Percentiles rank a stretch among this genome's conserved stretches.
These are phyloP conservation scores for Lasiosphaeria hispida DNA, from an alignment of 495 filamentous ascomycete genomes.

Conservation along the genomic window DNA sequence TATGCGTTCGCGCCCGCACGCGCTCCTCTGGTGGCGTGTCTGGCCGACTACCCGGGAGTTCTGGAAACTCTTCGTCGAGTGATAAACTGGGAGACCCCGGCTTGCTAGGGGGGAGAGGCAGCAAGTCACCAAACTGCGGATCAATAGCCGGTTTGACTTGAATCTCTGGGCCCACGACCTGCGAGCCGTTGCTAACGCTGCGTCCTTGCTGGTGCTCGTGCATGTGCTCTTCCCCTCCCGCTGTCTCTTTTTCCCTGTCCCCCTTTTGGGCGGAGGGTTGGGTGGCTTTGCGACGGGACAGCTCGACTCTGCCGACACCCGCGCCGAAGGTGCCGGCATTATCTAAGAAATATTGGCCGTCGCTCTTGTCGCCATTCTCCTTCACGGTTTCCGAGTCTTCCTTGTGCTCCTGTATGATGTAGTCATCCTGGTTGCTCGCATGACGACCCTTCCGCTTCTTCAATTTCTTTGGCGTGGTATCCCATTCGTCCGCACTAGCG, in stretches of 20 bases:
- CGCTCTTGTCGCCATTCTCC: conserved; percentile 32
- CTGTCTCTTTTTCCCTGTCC: too few species aligned
- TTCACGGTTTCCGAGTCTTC: conserved; percentile 19
- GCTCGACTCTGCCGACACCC: conserved; percentile 56
- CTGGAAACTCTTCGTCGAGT: conserved; percentile 36
- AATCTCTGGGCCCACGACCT: conserved; percentile 51
- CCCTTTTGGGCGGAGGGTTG: conserved; percentile 28
- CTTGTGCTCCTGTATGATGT: conserved; percentile 28
- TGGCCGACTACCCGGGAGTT: conserved; percentile 52
- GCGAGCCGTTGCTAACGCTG: conserved; percentile 32
- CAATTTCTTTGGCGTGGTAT: conserved; percentile 23
- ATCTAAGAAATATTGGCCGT: conserved; percentile 65
- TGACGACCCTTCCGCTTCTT: conserved; percentile 30
- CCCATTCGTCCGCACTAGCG: conserved; percentile 18
- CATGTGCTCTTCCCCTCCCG: too few species aligned
- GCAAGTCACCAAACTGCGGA: conserved; percentile 53
- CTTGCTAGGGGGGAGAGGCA: conserved; percentile 53
- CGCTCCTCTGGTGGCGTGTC: conserved; percentile 43
- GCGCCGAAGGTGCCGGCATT: conserved; percentile 59
- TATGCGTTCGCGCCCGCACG: conserved; percentile 25
- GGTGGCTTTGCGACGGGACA: conserved; percentile 42
- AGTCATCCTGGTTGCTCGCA: conserved; percentile 33
- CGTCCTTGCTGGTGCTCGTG: conserved; percentile 20
- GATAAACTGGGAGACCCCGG: conserved; percentile 41
- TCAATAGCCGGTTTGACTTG: conserved; percentile 58